A percentile compares a stretch with the other conserved stretches of the same genome.
These are phyloP conservation scores for Botrytis squamosa DNA, from an alignment of 2,329 filamentous ascomycete genomes.

Conservation along the genomic window DNA sequence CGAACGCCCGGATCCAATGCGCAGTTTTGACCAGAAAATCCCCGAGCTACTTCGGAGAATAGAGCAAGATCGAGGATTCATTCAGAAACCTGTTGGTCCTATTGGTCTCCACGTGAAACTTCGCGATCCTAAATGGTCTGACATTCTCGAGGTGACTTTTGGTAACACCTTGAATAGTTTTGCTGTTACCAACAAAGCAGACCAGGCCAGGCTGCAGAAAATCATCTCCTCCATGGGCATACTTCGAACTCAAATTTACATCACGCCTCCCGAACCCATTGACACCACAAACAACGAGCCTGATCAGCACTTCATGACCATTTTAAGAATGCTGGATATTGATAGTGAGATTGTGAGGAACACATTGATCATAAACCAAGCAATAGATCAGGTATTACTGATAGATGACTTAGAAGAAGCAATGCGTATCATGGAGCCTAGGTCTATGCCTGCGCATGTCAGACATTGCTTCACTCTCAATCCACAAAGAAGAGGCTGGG, in stretches of 20 bases:
- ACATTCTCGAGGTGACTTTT: conserved; percentile 74
- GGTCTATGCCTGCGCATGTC: conserved; percentile 63
- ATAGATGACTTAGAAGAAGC: conserved; percentile 68
- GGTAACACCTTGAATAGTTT: conserved; percentile 73
- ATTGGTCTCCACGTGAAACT: conserved; percentile 77
- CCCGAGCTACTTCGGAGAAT: conserved; percentile 66
- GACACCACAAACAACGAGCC: conserved; percentile 71
- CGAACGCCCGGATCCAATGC: conserved; percentile 58
- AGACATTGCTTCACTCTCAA: conserved; percentile 68
- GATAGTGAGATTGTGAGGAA: conserved; percentile 76
- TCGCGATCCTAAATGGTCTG: conserved; percentile 76
- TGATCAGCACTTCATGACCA: conserved; percentile 68
- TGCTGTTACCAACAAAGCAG: conserved; percentile 73
- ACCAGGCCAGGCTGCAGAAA: conserved; percentile 65
- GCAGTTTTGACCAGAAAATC: conserved; percentile 64
- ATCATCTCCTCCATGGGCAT: conserved; percentile 59
- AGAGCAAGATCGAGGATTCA: conserved; percentile 65
- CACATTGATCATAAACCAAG: conserved; percentile 77
- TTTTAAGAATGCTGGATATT: conserved; percentile 77
- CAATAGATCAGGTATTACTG: conserved; percentile 81
- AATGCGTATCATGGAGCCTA: conserved; percentile 65
- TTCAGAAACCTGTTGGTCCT: conserved; percentile 74
- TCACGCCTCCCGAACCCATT: conserved; percentile 57
- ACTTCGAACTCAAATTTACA: conserved; percentile 44
- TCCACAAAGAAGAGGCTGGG: conserved; percentile 58